Evolutionary conservation across 805 yeast species (phyloP).

Genomic region (Lachancea nothofagi): DNA sequence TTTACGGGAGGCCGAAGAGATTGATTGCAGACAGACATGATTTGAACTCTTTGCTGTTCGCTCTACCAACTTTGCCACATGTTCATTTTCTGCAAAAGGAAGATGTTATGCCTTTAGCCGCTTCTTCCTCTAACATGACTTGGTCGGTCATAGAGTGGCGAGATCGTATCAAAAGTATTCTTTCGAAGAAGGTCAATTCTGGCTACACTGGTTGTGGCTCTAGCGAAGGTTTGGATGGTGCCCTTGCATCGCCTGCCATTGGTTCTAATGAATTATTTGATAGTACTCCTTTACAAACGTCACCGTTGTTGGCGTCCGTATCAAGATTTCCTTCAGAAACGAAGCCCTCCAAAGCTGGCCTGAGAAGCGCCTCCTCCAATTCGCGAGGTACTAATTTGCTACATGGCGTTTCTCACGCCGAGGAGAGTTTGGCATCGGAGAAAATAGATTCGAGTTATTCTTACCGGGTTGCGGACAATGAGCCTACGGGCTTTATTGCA

Average conservation of each 20-base stretch:
- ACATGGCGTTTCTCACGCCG: neutral
- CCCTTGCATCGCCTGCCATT: conserved; percentile 46
- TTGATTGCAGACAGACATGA: conserved; percentile 54
- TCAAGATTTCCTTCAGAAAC: conserved; percentile 18
- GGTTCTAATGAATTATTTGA: conserved; percentile 34
- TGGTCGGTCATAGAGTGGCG: conserved; percentile 66
- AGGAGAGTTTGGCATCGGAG: neutral
- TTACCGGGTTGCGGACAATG: neutral
- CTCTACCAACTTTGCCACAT: conserved; percentile 68
- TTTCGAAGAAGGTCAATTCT: conserved; percentile 47
- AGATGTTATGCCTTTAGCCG: conserved; percentile 45
- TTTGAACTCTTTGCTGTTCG: conserved; percentile 55
- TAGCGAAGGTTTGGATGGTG: conserved; percentile 54
- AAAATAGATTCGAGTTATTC: neutral
- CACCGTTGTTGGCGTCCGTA: conserved; percentile 14
- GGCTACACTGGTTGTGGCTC: conserved; percentile 81
- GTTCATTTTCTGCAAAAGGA: conserved; percentile 56
- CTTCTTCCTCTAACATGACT: conserved; percentile 33
- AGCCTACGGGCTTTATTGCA: no score
- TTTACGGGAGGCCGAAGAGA: conserved; percentile 70
- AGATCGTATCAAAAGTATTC: conserved; percentile 45
- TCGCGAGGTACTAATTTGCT: neutral
- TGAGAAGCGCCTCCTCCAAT: conserved; percentile 3
- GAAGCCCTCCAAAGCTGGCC: conserved; percentile 3
- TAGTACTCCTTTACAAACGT: conserved; percentile 10